Conservation (phyloP, 306 rosid species). For the Vicia sativa region DNA sequence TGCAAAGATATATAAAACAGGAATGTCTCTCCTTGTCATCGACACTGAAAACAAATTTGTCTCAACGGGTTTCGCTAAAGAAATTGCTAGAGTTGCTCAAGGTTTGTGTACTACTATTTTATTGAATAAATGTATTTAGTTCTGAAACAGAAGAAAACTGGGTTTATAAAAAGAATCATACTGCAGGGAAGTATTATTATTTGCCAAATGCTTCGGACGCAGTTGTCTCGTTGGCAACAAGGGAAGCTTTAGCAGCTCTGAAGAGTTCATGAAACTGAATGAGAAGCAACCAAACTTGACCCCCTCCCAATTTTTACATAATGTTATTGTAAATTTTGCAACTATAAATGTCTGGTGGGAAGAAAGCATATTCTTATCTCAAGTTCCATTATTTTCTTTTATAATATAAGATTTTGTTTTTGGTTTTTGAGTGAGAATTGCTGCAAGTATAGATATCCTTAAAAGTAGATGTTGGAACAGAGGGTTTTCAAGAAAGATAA, state of each 20-base stretch:
- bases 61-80: slow-evolving; percentile 98
- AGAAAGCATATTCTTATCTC: slow-evolving; percentile 21
- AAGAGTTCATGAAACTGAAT: slow-evolving; percentile 61
- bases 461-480: too few relatives aligned
- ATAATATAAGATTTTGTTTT: background rate
- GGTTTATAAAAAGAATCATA: slow-evolving; percentile 27
- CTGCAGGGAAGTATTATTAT: slow-evolving; percentile 93
- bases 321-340: slow-evolving; percentile 23
- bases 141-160: slow-evolving; percentile 22
- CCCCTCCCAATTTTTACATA: background rate
- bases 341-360: slow-evolving; percentile 20
- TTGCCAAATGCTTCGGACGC: slow-evolving; percentile 96
- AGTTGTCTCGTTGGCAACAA: slow-evolving; percentile 83
- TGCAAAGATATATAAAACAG: slow-evolving; percentile 89
- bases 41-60: slow-evolving; percentile 98
- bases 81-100: slow-evolving; percentile 96
- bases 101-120: slow-evolving; percentile 55
- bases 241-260: slow-evolving; percentile 78
- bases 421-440: background rate
- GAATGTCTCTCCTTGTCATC: slow-evolving; percentile 95
- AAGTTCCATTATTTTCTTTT: background rate
- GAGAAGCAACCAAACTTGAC: slow-evolving; percentile 14
- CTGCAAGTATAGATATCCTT: background rate
- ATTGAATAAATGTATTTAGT: slow-evolving; percentile 29
- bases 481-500: too few relatives aligned